Percentiles rank a stretch among this genome's conserved stretches.
Conservation (phyloP, 805 yeast genomes). For the Sporopachydermia quercuum region DNA sequence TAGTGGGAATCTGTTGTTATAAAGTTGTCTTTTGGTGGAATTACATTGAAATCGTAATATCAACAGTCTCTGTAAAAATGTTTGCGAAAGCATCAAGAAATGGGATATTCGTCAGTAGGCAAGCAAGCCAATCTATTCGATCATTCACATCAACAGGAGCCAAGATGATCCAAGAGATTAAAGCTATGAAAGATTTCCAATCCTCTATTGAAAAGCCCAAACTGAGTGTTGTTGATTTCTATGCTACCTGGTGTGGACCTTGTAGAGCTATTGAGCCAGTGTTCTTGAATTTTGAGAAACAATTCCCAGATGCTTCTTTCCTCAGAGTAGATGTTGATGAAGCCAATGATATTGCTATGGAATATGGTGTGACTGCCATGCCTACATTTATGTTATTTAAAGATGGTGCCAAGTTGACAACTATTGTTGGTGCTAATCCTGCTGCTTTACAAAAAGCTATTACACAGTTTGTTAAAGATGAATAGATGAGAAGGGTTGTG, state of each 20-base stretch:
- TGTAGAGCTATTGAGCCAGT: constrained; percentile 58
- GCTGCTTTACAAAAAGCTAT: constrained; percentile 36
- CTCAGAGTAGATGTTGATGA: constrained; percentile 61
- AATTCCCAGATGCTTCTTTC: constrained; percentile 33
- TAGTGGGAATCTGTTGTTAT: too few relatives aligned
- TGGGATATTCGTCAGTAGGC: too few relatives aligned
- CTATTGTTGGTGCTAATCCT: constrained; percentile 85
- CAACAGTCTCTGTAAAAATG: too few relatives aligned
- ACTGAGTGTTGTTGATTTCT: constrained; percentile 45
- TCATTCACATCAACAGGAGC: neutral
- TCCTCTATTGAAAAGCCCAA: constrained; percentile 12
- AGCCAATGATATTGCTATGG: constrained; percentile 41
- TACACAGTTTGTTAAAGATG: constrained; percentile 28
- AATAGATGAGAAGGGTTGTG: too few relatives aligned
- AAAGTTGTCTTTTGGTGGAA: too few relatives aligned
- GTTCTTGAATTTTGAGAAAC: constrained; percentile 27
- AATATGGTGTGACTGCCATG: constrained; percentile 56
- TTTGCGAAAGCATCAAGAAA: too few relatives aligned
- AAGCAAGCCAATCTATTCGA: neutral
- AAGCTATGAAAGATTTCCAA: constrained; percentile 21
- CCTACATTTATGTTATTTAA: constrained; percentile 57
- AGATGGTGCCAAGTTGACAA: constrained; percentile 55
- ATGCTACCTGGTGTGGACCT: constrained; percentile 72
- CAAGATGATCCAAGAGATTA: constrained; percentile 21
- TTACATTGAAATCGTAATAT: too few relatives aligned